Percentiles rank a stretch among this genome's conserved stretches.
Evolutionary conservation across 768 basidiomycete species (phyloP).

Genomic region (Mycena epipterygia): DNA sequence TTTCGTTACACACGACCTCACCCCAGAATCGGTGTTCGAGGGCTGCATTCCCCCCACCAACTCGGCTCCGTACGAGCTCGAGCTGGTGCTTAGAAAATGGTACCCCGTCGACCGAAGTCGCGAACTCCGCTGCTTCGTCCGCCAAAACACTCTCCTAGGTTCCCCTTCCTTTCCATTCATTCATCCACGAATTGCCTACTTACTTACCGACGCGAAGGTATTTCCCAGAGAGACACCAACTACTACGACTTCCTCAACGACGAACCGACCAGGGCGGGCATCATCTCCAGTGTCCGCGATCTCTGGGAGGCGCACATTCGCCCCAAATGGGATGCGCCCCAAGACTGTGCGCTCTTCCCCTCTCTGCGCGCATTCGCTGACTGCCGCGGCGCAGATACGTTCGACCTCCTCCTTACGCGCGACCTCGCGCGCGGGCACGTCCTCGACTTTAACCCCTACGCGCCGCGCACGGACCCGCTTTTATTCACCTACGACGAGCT

Average conservation of each 20-base stretch:
- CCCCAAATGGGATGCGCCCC: slow-evolving; percentile 66
- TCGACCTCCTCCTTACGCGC: slow-evolving; percentile 91
- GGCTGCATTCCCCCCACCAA: slow-evolving; percentile 57
- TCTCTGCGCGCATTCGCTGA: slow-evolving; percentile 5
- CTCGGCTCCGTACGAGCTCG: slow-evolving; percentile 67
- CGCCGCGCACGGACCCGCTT: slow-evolving; percentile 87
- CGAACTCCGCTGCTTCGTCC: slow-evolving; percentile 93
- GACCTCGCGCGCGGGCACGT: slow-evolving; percentile 83
- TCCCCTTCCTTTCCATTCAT: slow-evolving; percentile 32
- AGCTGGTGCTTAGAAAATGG: slow-evolving; percentile 93
- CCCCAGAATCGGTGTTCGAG: slow-evolving; percentile 72
- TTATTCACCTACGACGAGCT: slow-evolving; percentile 90
- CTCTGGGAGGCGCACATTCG: slow-evolving; percentile 83
- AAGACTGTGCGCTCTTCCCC: slow-evolving; percentile 71
- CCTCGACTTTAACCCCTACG: slow-evolving; percentile 93
- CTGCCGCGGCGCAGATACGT: slow-evolving; percentile 86
- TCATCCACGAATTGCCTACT: too few relatives aligned
- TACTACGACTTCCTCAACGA: slow-evolving; percentile 90
- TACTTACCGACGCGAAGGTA: slow-evolving; percentile 45
- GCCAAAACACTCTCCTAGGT: slow-evolving; percentile 82
- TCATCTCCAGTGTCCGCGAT: slow-evolving; percentile 62
- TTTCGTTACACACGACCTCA: slow-evolving; percentile 87
- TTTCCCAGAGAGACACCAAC: slow-evolving; percentile 90
- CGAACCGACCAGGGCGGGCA: slow-evolving; percentile 62
- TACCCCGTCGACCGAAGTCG: slow-evolving; percentile 86